Evolutionary conservation across 768 basidiomycete genomes (phyloP).

Genomic region (Boletus pseudopeckii): DNA sequence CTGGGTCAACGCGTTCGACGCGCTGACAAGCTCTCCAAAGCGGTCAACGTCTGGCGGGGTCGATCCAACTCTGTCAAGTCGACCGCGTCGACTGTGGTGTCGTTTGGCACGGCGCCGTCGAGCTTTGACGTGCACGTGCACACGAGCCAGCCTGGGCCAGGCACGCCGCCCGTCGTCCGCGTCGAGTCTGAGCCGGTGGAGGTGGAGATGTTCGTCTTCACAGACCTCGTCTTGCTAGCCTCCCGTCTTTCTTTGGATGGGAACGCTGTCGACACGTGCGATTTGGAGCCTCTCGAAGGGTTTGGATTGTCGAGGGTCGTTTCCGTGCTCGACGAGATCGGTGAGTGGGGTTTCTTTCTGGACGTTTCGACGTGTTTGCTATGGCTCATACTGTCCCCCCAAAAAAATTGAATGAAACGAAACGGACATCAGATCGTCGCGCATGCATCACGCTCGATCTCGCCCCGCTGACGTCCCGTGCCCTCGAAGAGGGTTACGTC

Average conservation of each 20-base stretch:
- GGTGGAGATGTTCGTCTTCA: constrained; percentile 54
- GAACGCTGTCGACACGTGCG: constrained; percentile 25
- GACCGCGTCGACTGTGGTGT: constrained; percentile 24
- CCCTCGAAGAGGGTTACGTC: constrained; percentile 37
- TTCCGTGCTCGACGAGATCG: constrained; percentile 38
- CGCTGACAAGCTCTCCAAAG: constrained; percentile 34
- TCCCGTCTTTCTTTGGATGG: constrained; percentile 15
- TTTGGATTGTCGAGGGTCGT: constrained; percentile 51
- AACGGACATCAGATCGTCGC: constrained; percentile 11
- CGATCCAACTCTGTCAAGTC: constrained; percentile 40
- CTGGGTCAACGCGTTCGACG: constrained; percentile 2
- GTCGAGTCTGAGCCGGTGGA: constrained; percentile 26
- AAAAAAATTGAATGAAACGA: neutral
- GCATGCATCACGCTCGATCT: constrained; percentile 47
- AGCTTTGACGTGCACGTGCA: constrained; percentile 24
- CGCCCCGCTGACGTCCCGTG: constrained; percentile 42
- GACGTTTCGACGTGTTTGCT: neutral
- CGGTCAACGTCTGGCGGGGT: constrained; percentile 45
- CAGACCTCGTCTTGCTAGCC: constrained; percentile 65
- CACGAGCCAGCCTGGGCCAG: neutral
- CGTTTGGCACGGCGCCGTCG: constrained; percentile 30
- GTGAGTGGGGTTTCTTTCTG: constrained; percentile 3
- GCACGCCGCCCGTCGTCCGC: constrained; percentile 21
- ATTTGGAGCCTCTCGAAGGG: constrained; percentile 43
- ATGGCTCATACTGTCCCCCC: neutral